Evolutionary conservation across 2,329 filamentous ascomycete species (phyloP), one percentile per base, ranked within the genome.

Genomic region (Neonectria punicea): DNA sequence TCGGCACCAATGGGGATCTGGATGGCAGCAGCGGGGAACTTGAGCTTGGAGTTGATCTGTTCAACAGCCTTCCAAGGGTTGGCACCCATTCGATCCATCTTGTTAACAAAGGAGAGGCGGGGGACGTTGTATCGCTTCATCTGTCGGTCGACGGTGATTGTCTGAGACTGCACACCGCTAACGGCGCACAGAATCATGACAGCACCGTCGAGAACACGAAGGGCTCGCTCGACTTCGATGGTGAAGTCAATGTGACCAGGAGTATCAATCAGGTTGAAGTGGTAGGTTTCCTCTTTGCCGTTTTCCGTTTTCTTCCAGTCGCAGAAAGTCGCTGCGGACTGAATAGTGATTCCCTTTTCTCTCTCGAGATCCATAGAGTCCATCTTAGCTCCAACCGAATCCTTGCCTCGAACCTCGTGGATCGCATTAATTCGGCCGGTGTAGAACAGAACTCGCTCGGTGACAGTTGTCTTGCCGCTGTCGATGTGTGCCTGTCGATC

Each of bases 221-320:
- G 84, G 63, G 96, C 96, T 79, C 96, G 89, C 85, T 99, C 96
- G 51, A 99, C 96, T 82, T 99, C 96, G 70, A 99, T 98, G 14
- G 96, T 99, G 78, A 99, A 99, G 80, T 99, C 96, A 76, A 99
- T 98, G 82, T 99, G 96, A 47, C 96, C 96, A 4, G 96, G 96
- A 1, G 96, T 99, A 80, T 99, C 96, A 77, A 99, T 99, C 85
- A 99, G 85, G 82, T 99, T 99, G 85, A 99, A 90, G 80, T 99
- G 95, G 82, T 97, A 99, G 73, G 90, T 93, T 80, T 97, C 90
- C 57, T 98, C 93, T 77, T 92, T 88, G 71, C 92, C 92, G 69
- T 95, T 83, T 74, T 93, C 90, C 80, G 89, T 90, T 85, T 97
- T 98, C 71, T 92, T 83, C 96, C 96, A 99, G 82, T 99, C 94